A percentile compares a stretch with the other conserved stretches of the same genome.
Evolutionary conservation across 768 basidiomycete species (phyloP).

Genomic region (Gymnopilus dilepis): DNA sequence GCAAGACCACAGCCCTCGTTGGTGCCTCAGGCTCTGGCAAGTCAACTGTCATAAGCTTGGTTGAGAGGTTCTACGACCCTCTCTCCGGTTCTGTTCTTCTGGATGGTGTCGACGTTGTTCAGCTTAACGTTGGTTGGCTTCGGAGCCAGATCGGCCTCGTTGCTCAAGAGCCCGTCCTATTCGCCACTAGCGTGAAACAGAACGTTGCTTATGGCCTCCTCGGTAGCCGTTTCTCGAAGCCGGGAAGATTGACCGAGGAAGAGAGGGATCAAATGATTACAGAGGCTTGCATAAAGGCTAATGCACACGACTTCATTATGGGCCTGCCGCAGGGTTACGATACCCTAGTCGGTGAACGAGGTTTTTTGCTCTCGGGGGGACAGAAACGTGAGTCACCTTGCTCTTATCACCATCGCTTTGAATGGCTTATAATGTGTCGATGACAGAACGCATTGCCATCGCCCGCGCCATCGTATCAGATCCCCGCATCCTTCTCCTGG

Average conservation of each 20-base stretch:
- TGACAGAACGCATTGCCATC: slow-evolving; percentile 74
- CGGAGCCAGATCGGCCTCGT: slow-evolving; percentile 86
- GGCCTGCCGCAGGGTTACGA: slow-evolving; percentile 83
- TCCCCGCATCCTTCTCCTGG: slow-evolving; percentile 79
- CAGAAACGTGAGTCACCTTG: slow-evolving; percentile 55
- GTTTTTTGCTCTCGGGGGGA: slow-evolving; percentile 81
- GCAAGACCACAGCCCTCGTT: slow-evolving; percentile 77
- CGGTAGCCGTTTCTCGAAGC: slow-evolving; percentile 48
- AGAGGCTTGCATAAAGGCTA: slow-evolving; percentile 84
- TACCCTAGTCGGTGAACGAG: slow-evolving; percentile 86
- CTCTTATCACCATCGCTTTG: not conserved
- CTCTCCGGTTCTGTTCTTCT: slow-evolving; percentile 68
- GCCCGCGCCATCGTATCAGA: slow-evolving; percentile 88
- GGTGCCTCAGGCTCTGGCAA: slow-evolving; percentile 82
- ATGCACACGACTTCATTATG: slow-evolving; percentile 82
- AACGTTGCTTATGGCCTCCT: slow-evolving; percentile 88
- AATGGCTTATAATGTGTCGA: not conserved
- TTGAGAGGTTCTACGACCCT: slow-evolving; percentile 90
- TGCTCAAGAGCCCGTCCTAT: slow-evolving; percentile 83
- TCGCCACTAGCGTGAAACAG: slow-evolving; percentile 77
- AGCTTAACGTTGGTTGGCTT: slow-evolving; percentile 83
- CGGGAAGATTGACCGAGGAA: slow-evolving; percentile 69
- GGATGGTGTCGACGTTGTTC: slow-evolving; percentile 73
- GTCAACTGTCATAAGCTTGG: slow-evolving; percentile 73
- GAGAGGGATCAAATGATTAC: slow-evolving; percentile 77